phyloP scores from a whole-genome alignment of 2,329 filamentous ascomycete genomes.

The Stemphylium lycopersici region DNA sequence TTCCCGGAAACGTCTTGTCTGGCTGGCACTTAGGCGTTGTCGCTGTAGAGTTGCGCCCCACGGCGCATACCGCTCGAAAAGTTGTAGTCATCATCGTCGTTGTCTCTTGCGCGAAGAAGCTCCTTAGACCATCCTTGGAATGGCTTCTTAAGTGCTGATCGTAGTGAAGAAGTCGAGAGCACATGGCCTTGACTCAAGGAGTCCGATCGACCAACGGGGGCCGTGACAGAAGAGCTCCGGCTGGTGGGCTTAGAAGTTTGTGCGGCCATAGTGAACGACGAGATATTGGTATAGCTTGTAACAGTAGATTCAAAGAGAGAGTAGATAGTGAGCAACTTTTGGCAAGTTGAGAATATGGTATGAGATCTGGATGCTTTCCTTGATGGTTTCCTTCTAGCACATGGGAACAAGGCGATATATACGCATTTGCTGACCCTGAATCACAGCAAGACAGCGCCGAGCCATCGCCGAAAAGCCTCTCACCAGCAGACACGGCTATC shows the following conservation, averaged over 20 bases:
- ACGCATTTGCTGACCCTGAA: background rate
- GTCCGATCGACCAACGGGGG: background rate
- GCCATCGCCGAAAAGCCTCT: conserved; percentile 18
- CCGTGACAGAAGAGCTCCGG: conserved; percentile 11
- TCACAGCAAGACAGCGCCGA: conserved; percentile 12
- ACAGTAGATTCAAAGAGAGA: background rate
- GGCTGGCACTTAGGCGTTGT: background rate
- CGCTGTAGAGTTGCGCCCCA: conserved; percentile 18
- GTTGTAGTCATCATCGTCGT: conserved; percentile 47
- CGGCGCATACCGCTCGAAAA: conserved; percentile 35
- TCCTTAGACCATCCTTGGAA: conserved; percentile 46
- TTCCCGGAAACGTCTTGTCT: background rate
- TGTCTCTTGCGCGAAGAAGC: conserved; percentile 39
- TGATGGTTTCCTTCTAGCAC: background rate
- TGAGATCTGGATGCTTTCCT: background rate
- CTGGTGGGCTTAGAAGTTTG: conserved; percentile 10
- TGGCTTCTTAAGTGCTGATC: conserved; percentile 39
- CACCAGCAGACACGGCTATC: background rate
- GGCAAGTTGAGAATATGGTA: background rate
- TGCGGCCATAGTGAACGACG: conserved; percentile 7
- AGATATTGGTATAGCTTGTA: background rate
- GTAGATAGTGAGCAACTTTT: background rate
- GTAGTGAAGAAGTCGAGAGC: conserved; percentile 19
- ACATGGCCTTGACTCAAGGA: conserved; percentile 6
- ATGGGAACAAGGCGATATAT: background rate